Base-by-base conservation (phyloP, 345 rosid genomes). In the Dipteronia dyeriana region DNA sequence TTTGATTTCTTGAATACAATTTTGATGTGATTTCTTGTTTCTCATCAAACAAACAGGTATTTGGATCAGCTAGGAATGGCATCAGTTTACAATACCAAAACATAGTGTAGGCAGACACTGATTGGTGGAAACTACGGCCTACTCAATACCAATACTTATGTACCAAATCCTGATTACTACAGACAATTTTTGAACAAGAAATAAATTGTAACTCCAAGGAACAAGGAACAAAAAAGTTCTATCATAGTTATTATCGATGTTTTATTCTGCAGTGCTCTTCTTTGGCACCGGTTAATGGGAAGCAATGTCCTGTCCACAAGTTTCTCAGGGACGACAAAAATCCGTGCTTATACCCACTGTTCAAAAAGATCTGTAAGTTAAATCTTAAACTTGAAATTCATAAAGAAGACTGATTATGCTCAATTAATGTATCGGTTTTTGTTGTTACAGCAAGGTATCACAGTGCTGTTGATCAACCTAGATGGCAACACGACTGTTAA, bases 271-370 rank as follows among this genome's bases (percentile, higher is more conserved):
- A 92, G 99, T 22, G 97, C 98, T 71, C 97, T 95, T 78, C 92
- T 93, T 51, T 95, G 97, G 98, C 91, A 90, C 71, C 81, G 84
- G 68, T 83, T 95, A 73, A 92, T 95, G 98, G 98, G 98, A 77
- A 87, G 87, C 72, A 83, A 82, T 41, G 92, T 88, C 77, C 81
- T 93, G n/a, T 80, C 77, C 20, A 89, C 97, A 39, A 91, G 72
- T 79, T 88, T 91, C 78, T 71, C 90, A 0, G 94, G 90, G 73
- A 83, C 85, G 0, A 85, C 84, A 16, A 91, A 89, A 79, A 86
- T 94, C n/a, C 97, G 94, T 16, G 86, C 94, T 0, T 95, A 93
- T 78, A 79, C 97, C 9, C 97, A 95, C 74, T 92, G 97, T 71
- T 90, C 97, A 73, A 92, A 89, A 80, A 80, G 83, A 73, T 87